phyloP scores from a whole-genome alignment of 306 rosid genomes.

The Sindora glabra region DNA sequence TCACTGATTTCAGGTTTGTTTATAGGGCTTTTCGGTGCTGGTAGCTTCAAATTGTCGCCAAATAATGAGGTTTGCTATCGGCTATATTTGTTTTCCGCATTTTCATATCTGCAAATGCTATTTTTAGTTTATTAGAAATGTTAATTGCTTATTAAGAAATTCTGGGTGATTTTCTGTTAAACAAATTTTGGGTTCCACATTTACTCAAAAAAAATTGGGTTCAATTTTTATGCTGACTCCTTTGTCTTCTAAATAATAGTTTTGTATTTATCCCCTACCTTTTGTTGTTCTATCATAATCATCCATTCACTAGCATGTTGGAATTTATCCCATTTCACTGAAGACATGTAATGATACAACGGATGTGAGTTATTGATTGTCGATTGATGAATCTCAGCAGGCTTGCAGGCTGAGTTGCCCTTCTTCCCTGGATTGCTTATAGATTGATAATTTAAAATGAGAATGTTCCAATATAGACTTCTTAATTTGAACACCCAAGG shows the following conservation, averaged over 20 bases:
- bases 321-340: neutral
- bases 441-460: no score
- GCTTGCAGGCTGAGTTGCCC: no score
- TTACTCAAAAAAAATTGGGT: neutral
- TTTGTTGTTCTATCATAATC: neutral
- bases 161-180: neutral
- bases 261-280: neutral
- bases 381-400: no score
- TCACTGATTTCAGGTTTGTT: constrained; percentile 6
- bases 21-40: constrained; percentile 19
- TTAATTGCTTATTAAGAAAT: no score
- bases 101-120: neutral
- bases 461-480: neutral
- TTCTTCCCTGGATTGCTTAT: no score
- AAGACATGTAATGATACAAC: no score
- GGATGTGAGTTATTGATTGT: no score
- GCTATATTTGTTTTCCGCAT: neutral
- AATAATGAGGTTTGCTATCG: constrained; percentile 32
- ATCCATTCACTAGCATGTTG: neutral
- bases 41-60: constrained; percentile 13
- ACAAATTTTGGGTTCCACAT: neutral
- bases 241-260: neutral
- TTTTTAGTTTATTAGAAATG: neutral
- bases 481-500: neutral
- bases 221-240: neutral